These are phyloP conservation scores for Boletus rubropictus DNA, from an alignment of 768 basidiomycete species.

Conservation along the genomic window DNA sequence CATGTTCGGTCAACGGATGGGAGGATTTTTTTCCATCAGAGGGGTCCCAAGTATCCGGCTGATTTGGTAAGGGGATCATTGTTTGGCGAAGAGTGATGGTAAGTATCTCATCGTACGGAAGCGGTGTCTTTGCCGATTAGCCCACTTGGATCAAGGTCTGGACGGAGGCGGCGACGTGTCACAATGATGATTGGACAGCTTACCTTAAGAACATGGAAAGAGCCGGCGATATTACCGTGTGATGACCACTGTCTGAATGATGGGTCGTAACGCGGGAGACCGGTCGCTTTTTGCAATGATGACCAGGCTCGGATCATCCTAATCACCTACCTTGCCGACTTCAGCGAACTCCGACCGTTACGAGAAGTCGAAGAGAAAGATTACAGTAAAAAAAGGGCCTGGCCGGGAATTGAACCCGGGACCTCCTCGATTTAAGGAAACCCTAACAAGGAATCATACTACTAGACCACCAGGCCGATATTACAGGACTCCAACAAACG, in stretches of 20 bases:
- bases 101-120: slow-evolving; percentile 35
- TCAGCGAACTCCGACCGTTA: slow-evolving; percentile 4
- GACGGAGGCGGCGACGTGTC: slow-evolving; percentile 32
- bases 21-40: too few species aligned
- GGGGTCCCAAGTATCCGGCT: slow-evolving; percentile 20
- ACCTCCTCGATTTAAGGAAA: slow-evolving; percentile 42
- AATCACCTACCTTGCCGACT: not conserved
- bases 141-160: slow-evolving; percentile 36
- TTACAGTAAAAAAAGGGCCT: slow-evolving; percentile 33
- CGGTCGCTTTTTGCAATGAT: too few species aligned
- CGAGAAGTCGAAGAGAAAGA: not conserved
- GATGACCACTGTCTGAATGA: slow-evolving; percentile 1
- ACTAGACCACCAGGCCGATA: slow-evolving; percentile 54
- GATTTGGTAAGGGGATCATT: slow-evolving; percentile 28
- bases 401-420: slow-evolving; percentile 57
- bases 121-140: slow-evolving; percentile 27
- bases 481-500: rapidly evolving
- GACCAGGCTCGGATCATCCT: too few species aligned
- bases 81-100: slow-evolving; percentile 27
- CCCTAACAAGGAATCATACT: slow-evolving; percentile 66
- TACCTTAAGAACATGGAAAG: slow-evolving; percentile 28
- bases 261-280: too few species aligned
- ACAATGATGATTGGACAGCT: slow-evolving; percentile 36
- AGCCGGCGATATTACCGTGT: slow-evolving; percentile 27
- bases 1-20: too few species aligned